A percentile compares a stretch with the other conserved stretches of the same genome.
These are phyloP conservation scores for Chaetoceros tenuissimus DNA, from an alignment of 108 stramenopile species.

Conservation along the genomic window DNA sequence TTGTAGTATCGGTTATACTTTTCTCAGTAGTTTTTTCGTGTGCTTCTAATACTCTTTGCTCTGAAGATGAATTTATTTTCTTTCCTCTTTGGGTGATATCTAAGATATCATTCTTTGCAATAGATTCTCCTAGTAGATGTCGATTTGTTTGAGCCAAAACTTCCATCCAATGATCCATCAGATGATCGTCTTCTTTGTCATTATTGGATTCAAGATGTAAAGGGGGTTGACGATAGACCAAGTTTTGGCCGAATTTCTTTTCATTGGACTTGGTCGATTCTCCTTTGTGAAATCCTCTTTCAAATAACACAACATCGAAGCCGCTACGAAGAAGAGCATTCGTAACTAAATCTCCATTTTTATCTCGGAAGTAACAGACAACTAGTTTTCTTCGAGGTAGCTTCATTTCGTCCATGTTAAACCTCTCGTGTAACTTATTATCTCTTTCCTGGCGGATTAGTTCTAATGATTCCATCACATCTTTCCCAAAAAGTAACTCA, in stretches of 20 bases:
- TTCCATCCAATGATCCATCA: background rate
- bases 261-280: slow-evolving; percentile 1
- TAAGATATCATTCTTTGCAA: background rate
- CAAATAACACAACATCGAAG: slow-evolving; percentile 27
- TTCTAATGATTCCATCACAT: background rate
- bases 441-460: background rate
- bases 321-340: slow-evolving; percentile 12
- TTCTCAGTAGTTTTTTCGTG: background rate
- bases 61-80: background rate
- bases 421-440: background rate
- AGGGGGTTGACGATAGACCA: background rate
- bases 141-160: background rate
- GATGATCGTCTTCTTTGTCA: background rate
- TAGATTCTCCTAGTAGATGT: background rate
- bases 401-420: background rate
- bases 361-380: slow-evolving; percentile 26
- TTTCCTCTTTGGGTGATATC: background rate
- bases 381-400: slow-evolving; percentile 11
- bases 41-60: background rate
- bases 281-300: slow-evolving; percentile 8
- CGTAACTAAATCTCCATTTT: slow-evolving; percentile 12
- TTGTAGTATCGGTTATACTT: background rate
- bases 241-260: slow-evolving; percentile 1
- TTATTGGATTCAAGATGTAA: background rate
- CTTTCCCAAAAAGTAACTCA: background rate